Evolutionary conservation across 2,329 filamentous ascomycete genomes (phyloP).

Genomic region (Ascosphaera apis): DNA sequence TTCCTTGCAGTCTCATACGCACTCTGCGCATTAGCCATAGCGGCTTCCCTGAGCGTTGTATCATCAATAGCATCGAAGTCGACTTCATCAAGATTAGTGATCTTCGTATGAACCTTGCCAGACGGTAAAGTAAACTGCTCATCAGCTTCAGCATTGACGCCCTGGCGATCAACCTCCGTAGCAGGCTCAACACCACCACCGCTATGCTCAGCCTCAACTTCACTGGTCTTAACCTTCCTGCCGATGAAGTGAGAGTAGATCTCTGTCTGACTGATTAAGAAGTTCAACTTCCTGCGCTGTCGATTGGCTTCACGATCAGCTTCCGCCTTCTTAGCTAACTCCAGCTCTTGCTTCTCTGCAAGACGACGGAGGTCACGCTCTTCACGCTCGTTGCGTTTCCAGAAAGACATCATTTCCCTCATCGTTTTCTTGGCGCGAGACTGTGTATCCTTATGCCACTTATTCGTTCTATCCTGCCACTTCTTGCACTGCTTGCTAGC

Average conservation of each 20-base stretch:
- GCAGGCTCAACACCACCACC: slow-evolving; percentile 51
- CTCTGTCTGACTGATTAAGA: slow-evolving; percentile 96
- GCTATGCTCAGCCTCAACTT: slow-evolving; percentile 55
- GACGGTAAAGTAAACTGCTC: slow-evolving; percentile 26
- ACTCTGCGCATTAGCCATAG: slow-evolving; percentile 87
- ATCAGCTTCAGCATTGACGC: slow-evolving; percentile 17
- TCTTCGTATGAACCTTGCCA: slow-evolving; percentile 32
- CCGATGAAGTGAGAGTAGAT: slow-evolving; percentile 98
- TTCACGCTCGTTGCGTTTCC: slow-evolving; percentile 96
- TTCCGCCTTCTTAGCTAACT: slow-evolving; percentile 90
- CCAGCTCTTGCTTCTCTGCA: slow-evolving; percentile 85
- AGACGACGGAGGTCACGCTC: slow-evolving; percentile 85
- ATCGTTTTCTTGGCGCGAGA: slow-evolving; percentile 93
- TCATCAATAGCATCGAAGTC: slow-evolving; percentile 95
- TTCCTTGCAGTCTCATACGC: slow-evolving; percentile 87
- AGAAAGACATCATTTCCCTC: slow-evolving; percentile 99
- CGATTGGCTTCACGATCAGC: slow-evolving; percentile 91
- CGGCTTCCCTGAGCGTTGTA: slow-evolving; percentile 52
- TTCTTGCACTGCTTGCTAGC: slow-evolving; percentile 92
- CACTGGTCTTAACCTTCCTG: slow-evolving; percentile 95
- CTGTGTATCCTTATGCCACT: slow-evolving; percentile 93
- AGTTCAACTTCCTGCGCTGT: slow-evolving; percentile 97
- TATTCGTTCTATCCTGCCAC: slow-evolving; percentile 95
- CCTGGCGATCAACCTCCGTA: slow-evolving; percentile 25
- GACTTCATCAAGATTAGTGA: slow-evolving; percentile 83